Percentiles rank a stretch among this genome's conserved stretches.
Evolutionary conservation across 768 basidiomycete genomes (phyloP).

Genomic region (Russula lepida): DNA sequence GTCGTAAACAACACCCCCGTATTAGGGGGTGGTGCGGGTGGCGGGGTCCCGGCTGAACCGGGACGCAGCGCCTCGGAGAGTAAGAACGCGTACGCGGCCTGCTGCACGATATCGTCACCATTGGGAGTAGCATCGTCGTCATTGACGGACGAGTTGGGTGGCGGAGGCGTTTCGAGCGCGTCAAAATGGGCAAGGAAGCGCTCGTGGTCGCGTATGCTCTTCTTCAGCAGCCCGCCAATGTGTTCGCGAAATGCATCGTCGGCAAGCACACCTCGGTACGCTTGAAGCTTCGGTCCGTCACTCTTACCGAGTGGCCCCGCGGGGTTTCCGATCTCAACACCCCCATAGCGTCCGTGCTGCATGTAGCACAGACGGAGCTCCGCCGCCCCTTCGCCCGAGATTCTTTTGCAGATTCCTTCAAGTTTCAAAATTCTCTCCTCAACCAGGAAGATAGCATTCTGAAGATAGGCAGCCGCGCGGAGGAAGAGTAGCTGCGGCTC

Average conservation of each 20-base stretch:
- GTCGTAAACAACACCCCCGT: conserved; percentile 69
- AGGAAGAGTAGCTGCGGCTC: conserved; percentile 83
- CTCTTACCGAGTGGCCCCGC: conserved; percentile 64
- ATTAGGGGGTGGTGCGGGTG: conserved; percentile 31
- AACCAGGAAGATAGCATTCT: conserved; percentile 67
- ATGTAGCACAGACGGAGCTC: conserved; percentile 74
- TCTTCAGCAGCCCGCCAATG: conserved; percentile 51
- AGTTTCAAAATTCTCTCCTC: conserved; percentile 63
- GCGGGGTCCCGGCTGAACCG: conserved; percentile 37
- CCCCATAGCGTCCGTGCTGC: conserved; percentile 70
- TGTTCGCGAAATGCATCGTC: conserved; percentile 51
- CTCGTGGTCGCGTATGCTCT: conserved; percentile 78
- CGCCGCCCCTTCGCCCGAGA: conserved; percentile 50
- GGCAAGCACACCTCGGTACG: conserved; percentile 54
- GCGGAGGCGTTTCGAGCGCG: conserved; percentile 42
- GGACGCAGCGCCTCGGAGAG: conserved; percentile 63
- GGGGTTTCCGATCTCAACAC: conserved; percentile 74
- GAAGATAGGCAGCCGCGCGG: conserved; percentile 75
- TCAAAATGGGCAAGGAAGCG: conserved; percentile 80
- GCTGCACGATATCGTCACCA: conserved; percentile 39
- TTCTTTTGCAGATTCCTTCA: conserved; percentile 56
- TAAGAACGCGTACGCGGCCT: conserved; percentile 58
- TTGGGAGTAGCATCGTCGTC: neutral
- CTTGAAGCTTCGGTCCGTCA: conserved; percentile 47
- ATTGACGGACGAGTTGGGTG: conserved; percentile 8